Evolutionary conservation across 495 filamentous ascomycete species (phyloP).

Genomic region (Xylaria longipes): DNA sequence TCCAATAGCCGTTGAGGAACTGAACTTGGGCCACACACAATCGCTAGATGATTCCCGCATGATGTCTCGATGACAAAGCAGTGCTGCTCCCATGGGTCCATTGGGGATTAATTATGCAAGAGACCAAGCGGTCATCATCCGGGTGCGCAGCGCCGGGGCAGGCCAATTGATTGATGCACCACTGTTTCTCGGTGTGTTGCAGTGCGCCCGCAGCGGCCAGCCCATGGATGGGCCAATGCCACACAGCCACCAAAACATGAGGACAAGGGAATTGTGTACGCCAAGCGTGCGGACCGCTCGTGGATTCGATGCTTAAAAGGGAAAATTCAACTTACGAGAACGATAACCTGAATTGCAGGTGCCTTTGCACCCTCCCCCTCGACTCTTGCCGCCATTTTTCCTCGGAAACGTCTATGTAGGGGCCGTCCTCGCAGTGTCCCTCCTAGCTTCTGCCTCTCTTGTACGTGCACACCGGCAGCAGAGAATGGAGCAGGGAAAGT

Average conservation of each 20-base stretch:
- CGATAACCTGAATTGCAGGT: conserved; percentile 77
- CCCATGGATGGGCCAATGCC: neutral
- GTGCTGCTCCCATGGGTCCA: neutral
- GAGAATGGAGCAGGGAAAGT: neutral
- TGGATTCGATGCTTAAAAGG: conserved; percentile 15
- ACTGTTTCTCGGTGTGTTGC: conserved; percentile 23
- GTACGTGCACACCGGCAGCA: neutral
- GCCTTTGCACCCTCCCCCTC: conserved; percentile 31
- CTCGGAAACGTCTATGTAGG: neutral
- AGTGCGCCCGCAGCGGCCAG: conserved; percentile 16
- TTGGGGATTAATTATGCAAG: conserved; percentile 8
- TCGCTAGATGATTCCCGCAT: neutral
- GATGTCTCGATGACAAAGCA: conserved; percentile 12
- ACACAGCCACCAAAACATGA: conserved; percentile 2
- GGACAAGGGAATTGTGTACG: conserved; percentile 12
- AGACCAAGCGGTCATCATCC: conserved; percentile 9
- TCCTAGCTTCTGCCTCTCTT: neutral
- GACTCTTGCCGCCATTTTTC: conserved; percentile 7
- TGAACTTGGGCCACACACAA: conserved; percentile 3
- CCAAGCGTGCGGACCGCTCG: neutral
- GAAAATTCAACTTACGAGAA: conserved; percentile 67
- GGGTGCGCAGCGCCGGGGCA: neutral
- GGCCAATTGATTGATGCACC: conserved; percentile 6
- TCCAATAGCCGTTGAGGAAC: conserved; percentile 1
- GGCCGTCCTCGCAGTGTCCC: neutral